Evolutionary conservation across 176 grass and related monocot genomes (phyloP), one percentile per base, ranked within the genome.

Genomic region (Oryza rufipogon): DNA sequence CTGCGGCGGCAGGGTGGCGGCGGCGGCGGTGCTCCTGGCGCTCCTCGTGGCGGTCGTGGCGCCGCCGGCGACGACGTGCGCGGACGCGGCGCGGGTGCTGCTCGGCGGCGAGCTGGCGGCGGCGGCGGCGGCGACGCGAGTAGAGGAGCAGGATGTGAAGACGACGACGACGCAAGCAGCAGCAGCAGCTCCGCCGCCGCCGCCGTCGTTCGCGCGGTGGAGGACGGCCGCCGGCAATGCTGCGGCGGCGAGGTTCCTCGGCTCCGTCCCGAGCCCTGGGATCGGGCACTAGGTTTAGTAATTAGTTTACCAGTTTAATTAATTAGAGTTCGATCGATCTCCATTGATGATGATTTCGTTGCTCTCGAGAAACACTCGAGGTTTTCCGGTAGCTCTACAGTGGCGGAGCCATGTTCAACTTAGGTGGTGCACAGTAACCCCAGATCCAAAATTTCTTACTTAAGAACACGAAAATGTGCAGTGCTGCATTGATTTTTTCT

Each of bases 241-340:
- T 9, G 47, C 51, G 45, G 15, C 68, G 34, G 75, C 73, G 64
- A 80, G 93, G 80, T 70, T 85, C 36, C 0, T 93, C 83, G 96
- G 85, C 7, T 98, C 96, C 3, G 93, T 98, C 4, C 96, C 96
- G 68, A 98, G 96, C 89, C 96, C 96, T 1, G 93, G 91, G 11
- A 87, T 95, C 42, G 96, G 96, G 3, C 96, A 98, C 36, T 91
- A 97, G 79, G 14, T 36, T 36, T 13, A 39, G 38, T 13, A 0
- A 32, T 32, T 26, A 11, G 2, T 28, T 73, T 26, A 7, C 45
- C 3, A 63, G 58, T 52, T 23, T 63, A 61, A 63, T 63, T 23
- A 10, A 63, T 63, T 63, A 58, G 54, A 58, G 54, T 58, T 23
- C n/a, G 20, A 54, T 63, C 56, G 54, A 32, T 60, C 19, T 60